Base-by-base conservation (phyloP, 164 flowering plant genomes). In the Sedum album region DNA sequence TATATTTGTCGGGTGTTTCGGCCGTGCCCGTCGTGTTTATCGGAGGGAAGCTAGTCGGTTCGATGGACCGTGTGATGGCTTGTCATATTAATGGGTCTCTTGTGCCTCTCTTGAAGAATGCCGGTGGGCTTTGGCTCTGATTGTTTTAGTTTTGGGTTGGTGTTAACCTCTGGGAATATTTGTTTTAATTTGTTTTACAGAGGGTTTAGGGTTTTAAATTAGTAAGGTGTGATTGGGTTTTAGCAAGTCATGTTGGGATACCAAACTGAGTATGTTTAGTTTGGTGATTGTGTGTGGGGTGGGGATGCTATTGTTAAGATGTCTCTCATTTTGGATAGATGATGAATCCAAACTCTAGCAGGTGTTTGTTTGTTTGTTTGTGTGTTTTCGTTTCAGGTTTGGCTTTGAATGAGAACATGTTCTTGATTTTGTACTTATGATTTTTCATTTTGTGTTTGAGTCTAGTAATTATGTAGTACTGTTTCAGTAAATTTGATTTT, bases 41-140 rank as follows among this genome's bases (percentile, higher is more conserved):
- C 18, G 66, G 66, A 7, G 66, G 66, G 23, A 63, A 63, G 21
- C 41, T 63, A 8, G 66, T 63, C 8, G 66, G 66, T 0, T 33
- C 66, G 41, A 33, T 63, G 66, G 66, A 63, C 66, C 66, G 66
- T 6, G 66, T 63, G 25, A 63, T 63, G 66, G 66, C 66, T 33
- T 63, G 41, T 33, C 66, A 63, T 63, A 63, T 63, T 25, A 63
- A 63, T 20, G 66, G 66, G 6, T 31, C 38, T 10, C 66, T 63
- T 0, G 66, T 63, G 9, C 66, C 66, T 31, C 66, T 63, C 8
- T 31, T 63, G 1, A 63, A 63, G 66, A 23, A 63, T 20, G 66
- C 66, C 26, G 66, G 66, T 2, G 66, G 42, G 2, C 42, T 63
- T 25, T 63, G 66, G 66, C 66, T 63, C 35, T 63, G 66, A 63